A percentile compares a stretch with the other conserved stretches of the same genome.
Conservation (phyloP, 2,329 filamentous ascomycete species). For the Ceratocystis alfenasii region DNA sequence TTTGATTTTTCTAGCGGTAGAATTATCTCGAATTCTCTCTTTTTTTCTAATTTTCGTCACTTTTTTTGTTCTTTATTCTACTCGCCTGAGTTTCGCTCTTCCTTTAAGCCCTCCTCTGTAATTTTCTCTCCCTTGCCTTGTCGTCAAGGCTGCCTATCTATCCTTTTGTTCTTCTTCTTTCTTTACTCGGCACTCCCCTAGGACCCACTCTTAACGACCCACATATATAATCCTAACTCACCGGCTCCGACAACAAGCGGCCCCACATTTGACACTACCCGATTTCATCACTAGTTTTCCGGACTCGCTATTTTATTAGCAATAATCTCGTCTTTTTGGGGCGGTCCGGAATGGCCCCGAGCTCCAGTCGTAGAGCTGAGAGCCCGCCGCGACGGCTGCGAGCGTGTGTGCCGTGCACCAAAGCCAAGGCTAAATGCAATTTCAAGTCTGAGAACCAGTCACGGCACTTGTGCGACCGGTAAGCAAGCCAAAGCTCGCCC, state of each 20-base stretch:
- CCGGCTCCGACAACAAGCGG: too few species aligned
- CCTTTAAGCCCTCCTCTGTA: neutral
- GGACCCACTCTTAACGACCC: too few species aligned
- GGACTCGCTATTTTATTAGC: neutral
- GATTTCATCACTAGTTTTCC: neutral
- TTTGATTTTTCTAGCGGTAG: too few species aligned
- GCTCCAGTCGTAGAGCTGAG: conserved; percentile 10
- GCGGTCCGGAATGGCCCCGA: neutral
- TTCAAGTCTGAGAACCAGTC: conserved; percentile 21
- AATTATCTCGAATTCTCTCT: neutral
- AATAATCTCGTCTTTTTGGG: too few species aligned
- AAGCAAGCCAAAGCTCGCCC: neutral
- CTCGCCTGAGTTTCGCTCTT: neutral
- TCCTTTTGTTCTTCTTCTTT: neutral
- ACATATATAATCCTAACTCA: too few species aligned
- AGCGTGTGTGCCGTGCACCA: conserved; percentile 23
- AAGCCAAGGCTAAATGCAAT: conserved; percentile 23
- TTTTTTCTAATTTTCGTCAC: neutral
- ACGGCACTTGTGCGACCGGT: conserved; percentile 22
- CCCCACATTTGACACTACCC: neutral
- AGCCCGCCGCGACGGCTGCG: conserved; percentile 24
- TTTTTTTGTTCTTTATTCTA: neutral
- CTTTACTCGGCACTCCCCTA: neutral
- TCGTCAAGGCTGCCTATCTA: neutral
- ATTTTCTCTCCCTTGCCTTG: conserved; percentile 4